Conservation (phyloP, 2,329 filamentous ascomycete genomes). For the Coniochaeta sp. region DNA sequence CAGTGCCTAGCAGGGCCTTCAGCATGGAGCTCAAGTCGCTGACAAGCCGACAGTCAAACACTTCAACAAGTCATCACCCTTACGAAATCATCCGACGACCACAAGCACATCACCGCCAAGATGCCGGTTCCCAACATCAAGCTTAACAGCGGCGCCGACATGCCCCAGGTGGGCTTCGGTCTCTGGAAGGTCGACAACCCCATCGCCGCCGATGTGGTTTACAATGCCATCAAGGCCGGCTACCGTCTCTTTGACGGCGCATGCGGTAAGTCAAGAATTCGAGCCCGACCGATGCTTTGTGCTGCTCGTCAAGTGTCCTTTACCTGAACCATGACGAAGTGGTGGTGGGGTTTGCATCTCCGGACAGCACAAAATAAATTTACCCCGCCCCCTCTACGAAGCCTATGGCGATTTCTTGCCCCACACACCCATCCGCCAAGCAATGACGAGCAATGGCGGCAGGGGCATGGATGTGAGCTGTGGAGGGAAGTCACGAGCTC, state of each 20-base stretch:
- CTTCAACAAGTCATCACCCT: not conserved
- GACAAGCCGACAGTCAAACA: not conserved
- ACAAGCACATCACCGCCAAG: not conserved
- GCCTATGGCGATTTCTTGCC: not conserved
- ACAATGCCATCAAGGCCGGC: constrained; percentile 62
- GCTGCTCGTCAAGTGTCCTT: not conserved
- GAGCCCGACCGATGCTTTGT: not conserved
- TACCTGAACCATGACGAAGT: not conserved
- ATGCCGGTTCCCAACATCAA: constrained; percentile 41
- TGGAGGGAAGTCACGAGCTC: not conserved
- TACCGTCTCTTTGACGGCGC: constrained; percentile 56
- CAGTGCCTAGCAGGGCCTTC: not conserved
- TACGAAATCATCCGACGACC: not conserved
- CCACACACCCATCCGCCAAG: not conserved
- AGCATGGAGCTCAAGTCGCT: not conserved
- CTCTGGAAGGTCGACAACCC: constrained; percentile 79
- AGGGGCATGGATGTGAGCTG: not conserved
- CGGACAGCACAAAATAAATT: not conserved
- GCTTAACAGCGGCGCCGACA: constrained; percentile 58
- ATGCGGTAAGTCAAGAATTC: constrained; percentile 38
- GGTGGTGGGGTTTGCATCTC: not conserved
- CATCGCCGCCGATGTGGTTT: constrained; percentile 66
- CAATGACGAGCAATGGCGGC: not conserved
- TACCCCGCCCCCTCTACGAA: not conserved
- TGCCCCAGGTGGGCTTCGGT: constrained; percentile 71